Base-by-base conservation (phyloP, 305 asterid species). In the Salvia sclarea region DNA sequence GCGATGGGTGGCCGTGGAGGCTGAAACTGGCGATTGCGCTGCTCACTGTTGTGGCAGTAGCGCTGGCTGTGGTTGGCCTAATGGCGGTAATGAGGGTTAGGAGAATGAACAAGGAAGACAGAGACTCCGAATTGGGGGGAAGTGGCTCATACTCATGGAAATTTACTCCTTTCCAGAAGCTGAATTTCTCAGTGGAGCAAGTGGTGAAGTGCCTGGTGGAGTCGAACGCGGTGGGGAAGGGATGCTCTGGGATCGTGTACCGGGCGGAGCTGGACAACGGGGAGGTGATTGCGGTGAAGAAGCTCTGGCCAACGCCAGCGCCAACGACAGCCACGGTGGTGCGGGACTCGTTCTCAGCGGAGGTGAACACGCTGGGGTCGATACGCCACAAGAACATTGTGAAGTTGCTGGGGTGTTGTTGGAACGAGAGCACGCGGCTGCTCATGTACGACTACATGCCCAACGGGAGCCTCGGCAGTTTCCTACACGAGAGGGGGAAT, bases 401-500 rank as follows among this genome's bases (percentile, higher is more conserved):
- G 14, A 81, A 83, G 84, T 88, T 91, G 77, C 71, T 91, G 55
- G 97, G 97, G 8, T 91, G 91, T 44, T 88, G 96, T 30, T 88
- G 92, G 96, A 91, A 88, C 76, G 77, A 78, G 41, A 84, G 47
- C 52, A 86, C 89, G 4, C 84, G 86, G 78, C 61, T 91, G 76
- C 92, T 91, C 18, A 83, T 91, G 96, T 91, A 86, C 56, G 96
- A 90, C 53, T 90, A 85, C 81, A 86, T 90, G 89, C 94, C 96
- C 24, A 88, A 90, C 28, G 97, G 96, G 20, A 86, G 96, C 80
- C 79, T 91, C 31, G 97, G 97, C 4, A 77, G 95, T 11, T 75
- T 91, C 33, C 86, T 91, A 6, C 96, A 91, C 6, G 91, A 89
- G 24, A 76, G 69, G 41, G 77, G 79, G 30, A 76, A 78, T 31